Evolutionary conservation across 1,284 basidiomycete genomes (phyloP), one percentile per base, ranked within the genome.

Genomic region (Naganishia cerealis): DNA sequence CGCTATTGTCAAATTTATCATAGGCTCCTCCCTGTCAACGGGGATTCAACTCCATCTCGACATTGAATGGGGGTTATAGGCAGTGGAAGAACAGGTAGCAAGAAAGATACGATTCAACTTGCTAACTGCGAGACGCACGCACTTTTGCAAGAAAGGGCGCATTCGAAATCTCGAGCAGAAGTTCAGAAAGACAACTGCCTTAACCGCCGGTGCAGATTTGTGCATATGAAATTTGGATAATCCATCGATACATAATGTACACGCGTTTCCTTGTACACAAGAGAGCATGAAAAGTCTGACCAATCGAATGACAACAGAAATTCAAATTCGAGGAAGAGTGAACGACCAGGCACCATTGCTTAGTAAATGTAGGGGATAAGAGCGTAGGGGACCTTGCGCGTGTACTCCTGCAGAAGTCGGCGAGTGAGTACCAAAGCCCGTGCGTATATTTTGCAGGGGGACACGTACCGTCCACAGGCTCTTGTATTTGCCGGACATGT

Each of bases 361-460:
- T 57, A 70, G 48, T 70, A 70, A 54, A 70, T 50, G 65, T 67
- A 70, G n/a, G 69, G 69, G 53, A 70, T 70, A n/a, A 70, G 46
- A 12, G 54, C 66, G 48, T 70, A 70, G 0, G 69, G 69, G 9
- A 70, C 69, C 61, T 67, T 70, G 26, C 53, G 56, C 9, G 53
- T 67, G 66, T 70, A 70, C n/a, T 67, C 59, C 69, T 70, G 12
- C 9, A 12, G 8, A 39, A 48, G 24, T 36, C 26, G 18, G 0
- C 38, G 21, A 21, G 29, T 57, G 24, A 62, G 46, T 15, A 52
- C 63, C 16, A 16, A 3, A 50, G 10, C 18, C 9, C n/a, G 26
- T 53, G 15, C 36, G 18, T 2, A 57, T 8, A 6, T n/a, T 16
- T 39, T 15, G 12, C 13, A 21, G 46, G 6, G n/a, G 18, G 26